Conservation (phyloP, 805 yeast genomes). For the Pichia thaimueangensis region DNA sequence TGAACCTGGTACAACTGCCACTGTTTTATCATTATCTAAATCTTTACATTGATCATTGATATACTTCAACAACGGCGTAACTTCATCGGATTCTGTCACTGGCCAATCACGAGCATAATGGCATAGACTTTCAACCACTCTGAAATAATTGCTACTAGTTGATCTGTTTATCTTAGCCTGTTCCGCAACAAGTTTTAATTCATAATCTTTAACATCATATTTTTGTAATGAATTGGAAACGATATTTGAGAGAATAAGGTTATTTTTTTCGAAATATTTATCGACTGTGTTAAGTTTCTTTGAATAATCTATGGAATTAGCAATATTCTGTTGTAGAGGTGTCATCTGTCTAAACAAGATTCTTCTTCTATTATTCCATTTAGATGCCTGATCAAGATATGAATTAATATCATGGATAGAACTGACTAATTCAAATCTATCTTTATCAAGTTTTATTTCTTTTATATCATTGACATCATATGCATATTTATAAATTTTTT, state of each 20-base stretch:
- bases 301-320: constrained; percentile 47
- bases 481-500: constrained; percentile 4
- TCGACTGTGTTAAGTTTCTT: constrained; percentile 48
- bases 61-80: constrained; percentile 48
- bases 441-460: constrained; percentile 8
- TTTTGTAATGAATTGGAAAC: constrained; percentile 32
- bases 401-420: constrained; percentile 43
- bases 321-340: constrained; percentile 50
- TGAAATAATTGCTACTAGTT: constrained; percentile 29
- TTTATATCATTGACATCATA: constrained; percentile 6
- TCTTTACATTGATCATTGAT: constrained; percentile 37
- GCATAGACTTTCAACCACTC: constrained; percentile 63
- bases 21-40: constrained; percentile 29
- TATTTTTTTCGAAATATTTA: constrained; percentile 40
- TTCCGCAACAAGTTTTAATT: constrained; percentile 33
- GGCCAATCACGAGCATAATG: constrained; percentile 83
- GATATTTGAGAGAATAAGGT: constrained; percentile 38
- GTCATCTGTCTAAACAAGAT: constrained; percentile 41
- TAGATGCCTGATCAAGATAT: constrained; percentile 35
- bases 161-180: constrained; percentile 11
- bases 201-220: constrained; percentile 36
- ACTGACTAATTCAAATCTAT: constrained; percentile 26
- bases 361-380: constrained; percentile 41
- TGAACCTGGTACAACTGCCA: constrained; percentile 76
- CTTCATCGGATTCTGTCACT: constrained; percentile 37